phyloP scores from a whole-genome alignment of 2,329 filamentous ascomycete species.

The Ploettnerulaceae sp. region DNA sequence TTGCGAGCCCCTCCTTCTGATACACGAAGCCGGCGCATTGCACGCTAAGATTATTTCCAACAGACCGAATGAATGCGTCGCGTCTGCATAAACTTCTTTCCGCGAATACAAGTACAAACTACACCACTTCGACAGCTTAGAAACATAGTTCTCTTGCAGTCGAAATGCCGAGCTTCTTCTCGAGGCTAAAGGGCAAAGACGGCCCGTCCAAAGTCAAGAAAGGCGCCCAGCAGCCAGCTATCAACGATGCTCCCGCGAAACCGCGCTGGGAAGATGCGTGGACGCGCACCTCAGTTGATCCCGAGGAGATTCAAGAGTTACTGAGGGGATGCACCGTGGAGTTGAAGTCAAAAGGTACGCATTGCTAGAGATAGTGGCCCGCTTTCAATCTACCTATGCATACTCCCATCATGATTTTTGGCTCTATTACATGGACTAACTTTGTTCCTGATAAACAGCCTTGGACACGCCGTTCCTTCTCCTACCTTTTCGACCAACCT shows the following conservation, averaged over 20 bases:
- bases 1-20: constrained; percentile 3
- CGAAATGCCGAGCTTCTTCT: constrained; percentile 34
- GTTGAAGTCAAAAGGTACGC: constrained; percentile 86
- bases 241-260: constrained; percentile 53
- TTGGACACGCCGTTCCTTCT: constrained; percentile 90
- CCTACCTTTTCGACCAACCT: constrained; percentile 87
- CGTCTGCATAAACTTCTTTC: constrained; percentile 2
- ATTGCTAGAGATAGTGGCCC: constrained; percentile 7
- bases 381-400: constrained; percentile 31
- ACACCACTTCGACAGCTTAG: background rate
- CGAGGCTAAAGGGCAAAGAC: constrained; percentile 64
- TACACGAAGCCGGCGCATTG: constrained; percentile 2
- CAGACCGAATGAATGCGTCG: constrained; percentile 12
- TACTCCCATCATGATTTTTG: constrained; percentile 13
- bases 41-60: constrained; percentile 9
- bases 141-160: background rate
- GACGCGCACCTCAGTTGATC: constrained; percentile 73
- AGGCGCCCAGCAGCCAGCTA: constrained; percentile 46
- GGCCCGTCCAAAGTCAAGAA: constrained; percentile 58
- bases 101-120: background rate
- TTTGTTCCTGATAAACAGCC: constrained; percentile 45
- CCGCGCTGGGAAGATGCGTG: constrained; percentile 86
- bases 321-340: constrained; percentile 81
- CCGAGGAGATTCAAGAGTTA: constrained; percentile 87
- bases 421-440: constrained; percentile 27